Evolutionary conservation across 2,329 filamentous ascomycete genomes (phyloP).

Genomic region (Cytospora schulzeri): DNA sequence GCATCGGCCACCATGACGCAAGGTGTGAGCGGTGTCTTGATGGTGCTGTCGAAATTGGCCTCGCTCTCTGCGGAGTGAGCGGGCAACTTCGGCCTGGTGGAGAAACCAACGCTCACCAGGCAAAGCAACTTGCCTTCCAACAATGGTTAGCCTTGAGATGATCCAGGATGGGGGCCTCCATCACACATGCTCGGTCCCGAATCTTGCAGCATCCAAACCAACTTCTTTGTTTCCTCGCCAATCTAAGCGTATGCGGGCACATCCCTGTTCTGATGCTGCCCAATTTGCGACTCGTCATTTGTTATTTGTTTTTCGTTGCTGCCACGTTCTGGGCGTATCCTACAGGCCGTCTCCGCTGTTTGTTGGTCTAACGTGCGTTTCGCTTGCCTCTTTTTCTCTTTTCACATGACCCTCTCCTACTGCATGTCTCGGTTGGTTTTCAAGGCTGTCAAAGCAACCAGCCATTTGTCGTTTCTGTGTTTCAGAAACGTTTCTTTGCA

Average conservation of each 20-base stretch:
- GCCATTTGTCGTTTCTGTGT: not conserved
- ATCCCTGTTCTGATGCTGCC: not conserved
- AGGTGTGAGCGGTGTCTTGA: conserved; percentile 78
- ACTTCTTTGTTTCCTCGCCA: not conserved
- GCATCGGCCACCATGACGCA: conserved; percentile 84
- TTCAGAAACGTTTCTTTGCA: not conserved
- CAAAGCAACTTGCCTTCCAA: not conserved
- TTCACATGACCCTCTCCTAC: not conserved
- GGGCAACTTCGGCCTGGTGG: not conserved
- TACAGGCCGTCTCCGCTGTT: not conserved
- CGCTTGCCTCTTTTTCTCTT: not conserved
- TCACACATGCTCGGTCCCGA: not conserved
- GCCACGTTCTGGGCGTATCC: not conserved
- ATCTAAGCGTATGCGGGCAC: not conserved
- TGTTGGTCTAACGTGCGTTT: not conserved
- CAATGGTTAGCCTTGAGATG: not conserved
- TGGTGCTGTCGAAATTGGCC: conserved; percentile 29
- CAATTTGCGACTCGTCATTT: not conserved
- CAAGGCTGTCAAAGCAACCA: not conserved
- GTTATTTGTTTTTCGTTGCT: not conserved
- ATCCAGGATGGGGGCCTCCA: not conserved
- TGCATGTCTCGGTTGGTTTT: not conserved
- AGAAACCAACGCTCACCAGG: not conserved
- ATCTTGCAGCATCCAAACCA: not conserved
- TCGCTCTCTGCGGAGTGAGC: conserved; percentile 17